Conservation (phyloP, 805 yeast species). For the Teunomyces funiuensis region DNA sequence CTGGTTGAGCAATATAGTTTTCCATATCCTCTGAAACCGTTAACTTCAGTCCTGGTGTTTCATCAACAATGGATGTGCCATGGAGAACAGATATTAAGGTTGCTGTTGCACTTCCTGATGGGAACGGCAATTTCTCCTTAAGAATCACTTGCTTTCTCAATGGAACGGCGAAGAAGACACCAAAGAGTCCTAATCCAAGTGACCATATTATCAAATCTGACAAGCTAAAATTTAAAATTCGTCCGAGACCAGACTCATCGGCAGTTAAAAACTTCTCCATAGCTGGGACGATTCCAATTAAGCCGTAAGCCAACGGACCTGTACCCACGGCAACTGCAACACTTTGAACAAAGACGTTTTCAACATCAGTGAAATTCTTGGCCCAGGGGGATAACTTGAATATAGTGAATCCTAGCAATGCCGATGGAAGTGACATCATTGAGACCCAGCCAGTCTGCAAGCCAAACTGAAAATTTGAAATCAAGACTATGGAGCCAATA, state of each 20-base stretch:
- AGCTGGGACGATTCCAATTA: conserved; percentile 95
- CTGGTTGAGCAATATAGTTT: conserved; percentile 4
- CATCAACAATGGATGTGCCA: conserved; percentile 55
- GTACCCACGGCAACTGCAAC: conserved; percentile 97
- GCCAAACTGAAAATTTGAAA: conserved; percentile 94
- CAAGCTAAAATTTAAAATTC: conserved; percentile 36
- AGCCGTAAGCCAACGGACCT: conserved; percentile 93
- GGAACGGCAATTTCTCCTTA: conserved; percentile 86
- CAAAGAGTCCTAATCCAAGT: conserved; percentile 84
- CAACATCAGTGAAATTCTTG: conserved; percentile 68
- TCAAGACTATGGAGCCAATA: conserved; percentile 84
- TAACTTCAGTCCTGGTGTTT: neutral
- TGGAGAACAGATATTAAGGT: conserved; percentile 86
- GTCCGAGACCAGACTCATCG: conserved; percentile 70
- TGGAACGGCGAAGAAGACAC: conserved; percentile 93
- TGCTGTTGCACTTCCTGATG: conserved; percentile 96
- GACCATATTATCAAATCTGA: conserved; percentile 77
- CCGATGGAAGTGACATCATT: conserved; percentile 97
- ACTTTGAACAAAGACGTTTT: conserved; percentile 88
- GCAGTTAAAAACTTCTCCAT: conserved; percentile 80
- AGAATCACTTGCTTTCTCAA: conserved; percentile 82
- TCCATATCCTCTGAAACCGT: conserved; percentile 8
- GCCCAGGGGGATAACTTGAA: conserved; percentile 62
- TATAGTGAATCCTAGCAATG: conserved; percentile 79
- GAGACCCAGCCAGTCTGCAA: conserved; percentile 98